Evolutionary conservation across 1,284 basidiomycete genomes (phyloP).

Genomic region (Irpex lacteus): DNA sequence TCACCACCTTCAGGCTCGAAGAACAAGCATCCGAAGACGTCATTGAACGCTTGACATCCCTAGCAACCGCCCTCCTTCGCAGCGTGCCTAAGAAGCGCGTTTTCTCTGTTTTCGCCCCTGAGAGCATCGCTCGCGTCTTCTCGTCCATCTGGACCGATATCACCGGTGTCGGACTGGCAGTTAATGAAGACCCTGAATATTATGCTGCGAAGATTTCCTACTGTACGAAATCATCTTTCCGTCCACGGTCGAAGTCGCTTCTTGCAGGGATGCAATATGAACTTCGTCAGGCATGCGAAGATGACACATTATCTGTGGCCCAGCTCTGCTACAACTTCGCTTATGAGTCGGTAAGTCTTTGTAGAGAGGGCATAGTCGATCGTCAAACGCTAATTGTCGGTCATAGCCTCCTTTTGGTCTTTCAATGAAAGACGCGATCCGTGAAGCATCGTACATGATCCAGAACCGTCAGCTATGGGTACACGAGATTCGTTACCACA

Average conservation of each 20-base stretch:
- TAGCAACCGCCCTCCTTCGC: conserved; percentile 24
- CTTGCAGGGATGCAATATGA: conserved; percentile 30
- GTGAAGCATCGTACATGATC: conserved; percentile 54
- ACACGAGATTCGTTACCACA: conserved; percentile 37
- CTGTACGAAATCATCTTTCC: conserved; percentile 47
- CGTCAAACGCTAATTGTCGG: conserved; percentile 4
- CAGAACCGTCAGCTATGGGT: conserved; percentile 56
- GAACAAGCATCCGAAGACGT: conserved; percentile 28
- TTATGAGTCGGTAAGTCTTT: conserved; percentile 45
- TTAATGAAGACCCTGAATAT: conserved; percentile 39
- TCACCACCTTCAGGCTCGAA: conserved; percentile 23
- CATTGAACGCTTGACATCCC: conserved; percentile 20
- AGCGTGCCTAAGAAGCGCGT: conserved; percentile 38
- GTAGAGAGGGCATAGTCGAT: background rate
- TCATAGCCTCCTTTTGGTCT: conserved; percentile 54
- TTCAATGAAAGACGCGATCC: conserved; percentile 34
- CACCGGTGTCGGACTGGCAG: conserved; percentile 37
- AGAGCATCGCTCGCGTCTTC: conserved; percentile 47
- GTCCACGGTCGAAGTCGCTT: conserved; percentile 20
- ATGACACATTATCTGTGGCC: conserved; percentile 44
- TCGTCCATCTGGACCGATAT: conserved; percentile 42
- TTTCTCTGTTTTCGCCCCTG: conserved; percentile 65
- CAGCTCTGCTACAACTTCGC: conserved; percentile 56
- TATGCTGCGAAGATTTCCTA: conserved; percentile 60
- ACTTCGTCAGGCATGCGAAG: conserved; percentile 40